A percentile compares a stretch with the other conserved stretches of the same genome.
These are phyloP conservation scores for Immersiporthe knoxdaviesiana DNA, from an alignment of 2,329 filamentous ascomycete genomes.

Conservation along the genomic window DNA sequence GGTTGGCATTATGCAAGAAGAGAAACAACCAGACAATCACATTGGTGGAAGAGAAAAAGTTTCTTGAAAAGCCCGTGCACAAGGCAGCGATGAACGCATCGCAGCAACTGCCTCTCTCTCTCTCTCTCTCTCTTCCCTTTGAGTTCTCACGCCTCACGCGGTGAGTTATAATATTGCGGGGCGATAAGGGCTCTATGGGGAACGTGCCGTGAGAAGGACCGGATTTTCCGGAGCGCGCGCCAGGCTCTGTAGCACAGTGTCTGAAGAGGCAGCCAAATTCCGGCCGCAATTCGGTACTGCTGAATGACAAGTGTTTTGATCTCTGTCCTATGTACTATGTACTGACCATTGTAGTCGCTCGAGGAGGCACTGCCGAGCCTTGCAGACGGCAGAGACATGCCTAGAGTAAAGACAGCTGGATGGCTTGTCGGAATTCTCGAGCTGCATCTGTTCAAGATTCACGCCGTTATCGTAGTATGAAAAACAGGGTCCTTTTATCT, in stretches of 20 bases:
- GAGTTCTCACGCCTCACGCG: neutral
- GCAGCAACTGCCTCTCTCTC: neutral
- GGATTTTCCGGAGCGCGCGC: neutral
- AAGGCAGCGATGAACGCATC: neutral
- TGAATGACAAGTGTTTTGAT: neutral
- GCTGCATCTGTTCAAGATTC: neutral
- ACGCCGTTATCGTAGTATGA: neutral
- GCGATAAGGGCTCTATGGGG: constrained; percentile 1
- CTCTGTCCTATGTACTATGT: too few species aligned
- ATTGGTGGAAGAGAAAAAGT: too few species aligned
- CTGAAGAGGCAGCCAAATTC: neutral
- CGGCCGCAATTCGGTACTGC: neutral
- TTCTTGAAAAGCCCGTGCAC: neutral
- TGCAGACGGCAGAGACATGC: neutral
- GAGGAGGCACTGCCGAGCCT: neutral
- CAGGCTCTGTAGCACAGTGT: neutral
- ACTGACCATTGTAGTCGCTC: neutral
- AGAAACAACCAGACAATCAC: neutral
- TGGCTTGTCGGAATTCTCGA: neutral
- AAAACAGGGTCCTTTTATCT: neutral
- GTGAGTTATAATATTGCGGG: neutral
- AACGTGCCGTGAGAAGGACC: neutral
- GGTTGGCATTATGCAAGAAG: neutral
- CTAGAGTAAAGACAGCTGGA: neutral
- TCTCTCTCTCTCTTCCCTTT: too few species aligned